These are phyloP conservation scores for thale cress (Arabidopsis thaliana) DNA, from an alignment of 345 rosid genomes.

Conservation along the genomic window TAIR10.1 NC_003070.9:18480501-18481000, in stretches of 20 bases:
- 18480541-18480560: background rate
- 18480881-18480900: slow-evolving; percentile 89
- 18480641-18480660: background rate
- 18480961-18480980: slow-evolving; percentile 83
- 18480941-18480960: slow-evolving; percentile 95
- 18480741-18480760: slow-evolving; percentile 96
- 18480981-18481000: slow-evolving; percentile 4
- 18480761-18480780: slow-evolving; percentile 98
- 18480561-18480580: background rate
- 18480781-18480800: slow-evolving; percentile 89
- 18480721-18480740: slow-evolving; percentile 98
- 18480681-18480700: slow-evolving; percentile 24
- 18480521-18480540: background rate
- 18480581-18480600: background rate
- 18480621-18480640: background rate
- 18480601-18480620: background rate
- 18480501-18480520: slow-evolving; percentile 1
- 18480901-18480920: slow-evolving; percentile 96
- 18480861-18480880: slow-evolving; percentile 76
- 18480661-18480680: background rate
- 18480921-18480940: slow-evolving; percentile 87
- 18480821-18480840: slow-evolving; percentile 5
- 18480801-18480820: background rate
- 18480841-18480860: background rate
- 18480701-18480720: slow-evolving; percentile 62